A percentile compares a stretch with the other conserved stretches of the same genome.
Evolutionary conservation across 441 rosid species (phyloP).

Genomic region (Cnidoscolus chayamansa): DNA sequence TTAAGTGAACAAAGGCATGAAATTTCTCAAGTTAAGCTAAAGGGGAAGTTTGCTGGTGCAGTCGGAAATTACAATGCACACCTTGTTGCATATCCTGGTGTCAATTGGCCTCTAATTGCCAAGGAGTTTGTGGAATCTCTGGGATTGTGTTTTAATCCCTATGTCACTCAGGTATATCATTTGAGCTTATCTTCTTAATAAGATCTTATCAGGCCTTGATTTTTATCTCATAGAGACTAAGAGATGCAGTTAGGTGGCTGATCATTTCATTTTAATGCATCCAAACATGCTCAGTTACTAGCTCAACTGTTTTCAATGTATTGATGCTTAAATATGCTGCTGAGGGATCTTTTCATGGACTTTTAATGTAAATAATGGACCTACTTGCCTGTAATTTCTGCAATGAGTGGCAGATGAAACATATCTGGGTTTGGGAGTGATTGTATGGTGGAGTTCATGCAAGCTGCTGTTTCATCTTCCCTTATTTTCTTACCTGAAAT

Average conservation of each 20-base stretch:
- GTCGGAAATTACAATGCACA: conserved; percentile 97
- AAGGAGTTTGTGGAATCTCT: conserved; percentile 82
- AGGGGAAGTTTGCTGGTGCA: conserved; percentile 97
- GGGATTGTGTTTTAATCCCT: conserved; percentile 80
- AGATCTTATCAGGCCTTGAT: neutral
- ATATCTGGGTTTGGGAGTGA: neutral
- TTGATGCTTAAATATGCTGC: neutral
- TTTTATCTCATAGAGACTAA: neutral
- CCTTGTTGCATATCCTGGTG: conserved; percentile 67
- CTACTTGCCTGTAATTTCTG: neutral
- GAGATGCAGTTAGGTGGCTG: neutral
- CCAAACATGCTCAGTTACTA: neutral
- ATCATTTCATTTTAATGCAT: neutral
- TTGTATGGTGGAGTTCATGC: neutral
- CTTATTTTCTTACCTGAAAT: neutral
- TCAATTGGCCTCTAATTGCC: conserved; percentile 76
- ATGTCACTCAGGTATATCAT: conserved; percentile 70
- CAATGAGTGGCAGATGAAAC: neutral
- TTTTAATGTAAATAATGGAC: neutral
- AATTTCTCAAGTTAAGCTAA: conserved; percentile 66
- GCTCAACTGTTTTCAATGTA: neutral
- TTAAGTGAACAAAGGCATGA: conserved; percentile 70
- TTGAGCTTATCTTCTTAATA: neutral
- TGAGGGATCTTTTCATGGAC: neutral
- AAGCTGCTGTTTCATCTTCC: neutral